Percentiles rank a stretch among this genome's conserved stretches.
phyloP scores from a whole-genome alignment of 1,284 basidiomycete genomes.

The Agroathelia rolfsii region DNA sequence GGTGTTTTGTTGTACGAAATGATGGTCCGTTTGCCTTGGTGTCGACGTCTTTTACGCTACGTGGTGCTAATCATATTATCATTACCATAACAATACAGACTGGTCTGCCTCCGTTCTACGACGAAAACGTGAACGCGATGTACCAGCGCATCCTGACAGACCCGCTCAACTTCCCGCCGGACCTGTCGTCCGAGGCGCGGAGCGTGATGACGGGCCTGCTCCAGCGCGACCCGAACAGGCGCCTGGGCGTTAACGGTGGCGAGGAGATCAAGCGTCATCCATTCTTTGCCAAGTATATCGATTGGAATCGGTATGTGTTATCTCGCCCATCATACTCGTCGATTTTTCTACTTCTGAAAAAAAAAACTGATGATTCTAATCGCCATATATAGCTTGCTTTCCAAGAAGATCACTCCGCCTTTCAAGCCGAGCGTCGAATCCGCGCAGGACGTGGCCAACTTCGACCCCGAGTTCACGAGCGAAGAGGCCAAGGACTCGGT shows the following conservation, averaged over 20 bases:
- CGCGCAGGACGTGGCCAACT: conserved; percentile 80
- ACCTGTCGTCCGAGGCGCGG: conserved; percentile 83
- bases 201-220: conserved; percentile 84
- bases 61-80: neutral
- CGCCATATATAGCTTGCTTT: conserved; percentile 56
- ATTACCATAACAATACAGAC: conserved; percentile 38
- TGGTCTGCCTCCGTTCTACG: conserved; percentile 96
- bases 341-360: too few relatives aligned
- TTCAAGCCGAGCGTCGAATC: conserved; percentile 96
- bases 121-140: conserved; percentile 97
- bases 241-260: conserved; percentile 87
- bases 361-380: too few relatives aligned
- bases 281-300: conserved; percentile 92
- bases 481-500: conserved; percentile 92
- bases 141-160: conserved; percentile 96
- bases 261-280: conserved; percentile 95
- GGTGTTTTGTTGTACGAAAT: conserved; percentile 98
- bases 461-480: conserved; percentile 90
- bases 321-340: neutral
- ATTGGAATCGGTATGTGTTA: conserved; percentile 64
- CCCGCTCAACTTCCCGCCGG: conserved; percentile 87
- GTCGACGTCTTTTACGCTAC: neutral
- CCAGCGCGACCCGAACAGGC: conserved; percentile 78
- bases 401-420: conserved; percentile 95
- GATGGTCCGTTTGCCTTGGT: conserved; percentile 50